Percentiles rank a stretch among this genome's conserved stretches.
phyloP scores from a whole-genome alignment of 345 rosid genomes.

The Rhodamnia rubescens region DNA sequence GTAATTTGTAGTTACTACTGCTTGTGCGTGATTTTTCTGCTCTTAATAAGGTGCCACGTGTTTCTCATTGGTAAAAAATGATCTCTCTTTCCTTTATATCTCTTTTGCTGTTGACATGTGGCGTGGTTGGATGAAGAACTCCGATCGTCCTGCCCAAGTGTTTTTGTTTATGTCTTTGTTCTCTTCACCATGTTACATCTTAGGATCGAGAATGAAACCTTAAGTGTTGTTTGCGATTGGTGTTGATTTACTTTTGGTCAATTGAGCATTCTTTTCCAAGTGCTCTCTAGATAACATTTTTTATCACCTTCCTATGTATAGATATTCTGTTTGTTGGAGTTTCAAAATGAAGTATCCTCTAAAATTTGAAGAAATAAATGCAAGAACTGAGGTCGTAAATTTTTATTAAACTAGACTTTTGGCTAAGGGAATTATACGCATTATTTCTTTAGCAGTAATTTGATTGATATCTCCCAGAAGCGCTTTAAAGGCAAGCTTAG shows the following conservation, averaged over 20 bases:
- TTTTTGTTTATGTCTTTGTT: not conserved
- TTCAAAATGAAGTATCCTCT: constrained; percentile 43
- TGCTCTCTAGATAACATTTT: not conserved
- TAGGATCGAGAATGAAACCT: not conserved
- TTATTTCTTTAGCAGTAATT: not conserved
- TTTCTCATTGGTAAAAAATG: not conserved
- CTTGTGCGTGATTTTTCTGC: not conserved
- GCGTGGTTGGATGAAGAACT: not conserved
- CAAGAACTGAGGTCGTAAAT: not conserved
- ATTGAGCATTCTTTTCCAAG: not conserved
- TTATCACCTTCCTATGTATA: constrained; percentile 55
- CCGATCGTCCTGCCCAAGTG: not conserved
- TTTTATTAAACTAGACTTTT: not conserved
- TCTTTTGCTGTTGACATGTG: not conserved
- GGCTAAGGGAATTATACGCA: not conserved
- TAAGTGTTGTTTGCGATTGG: not conserved
- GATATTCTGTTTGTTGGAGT: constrained; percentile 94
- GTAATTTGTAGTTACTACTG: constrained; percentile 11
- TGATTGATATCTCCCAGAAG: not conserved
- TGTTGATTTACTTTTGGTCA: not conserved
- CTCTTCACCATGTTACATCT: not conserved
- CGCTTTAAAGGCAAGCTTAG: not conserved
- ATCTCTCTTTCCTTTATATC: not conserved
- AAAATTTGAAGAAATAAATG: not conserved
- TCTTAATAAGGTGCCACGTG: not conserved